phyloP scores from a whole-genome alignment of 495 filamentous ascomycete genomes.

The Neurospora sp. region DNA sequence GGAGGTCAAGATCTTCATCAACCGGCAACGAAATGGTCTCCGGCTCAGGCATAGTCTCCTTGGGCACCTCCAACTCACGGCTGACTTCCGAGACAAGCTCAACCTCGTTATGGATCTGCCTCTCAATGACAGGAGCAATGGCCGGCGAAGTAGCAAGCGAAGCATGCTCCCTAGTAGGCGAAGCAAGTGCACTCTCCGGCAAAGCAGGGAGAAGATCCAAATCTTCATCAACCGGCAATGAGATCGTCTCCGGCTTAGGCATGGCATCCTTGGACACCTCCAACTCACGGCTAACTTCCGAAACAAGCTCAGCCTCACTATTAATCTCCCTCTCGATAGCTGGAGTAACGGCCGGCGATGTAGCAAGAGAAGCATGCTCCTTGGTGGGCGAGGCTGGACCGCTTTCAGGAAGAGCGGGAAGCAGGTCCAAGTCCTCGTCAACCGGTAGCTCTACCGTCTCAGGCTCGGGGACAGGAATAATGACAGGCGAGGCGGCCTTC shows the following conservation, averaged over 20 bases:
- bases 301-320: no score
- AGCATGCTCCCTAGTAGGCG: not conserved
- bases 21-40: not conserved
- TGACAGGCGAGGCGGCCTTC: not conserved
- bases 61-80: no score
- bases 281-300: not conserved
- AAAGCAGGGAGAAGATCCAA: not conserved
- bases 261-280: not conserved
- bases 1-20: not conserved
- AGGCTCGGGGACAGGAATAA: not conserved
- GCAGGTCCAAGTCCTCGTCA: not conserved
- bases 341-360: not conserved
- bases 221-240: not conserved
- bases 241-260: not conserved
- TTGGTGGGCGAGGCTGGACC: not conserved
- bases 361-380: not conserved
- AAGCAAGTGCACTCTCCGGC: not conserved
- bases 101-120: no score
- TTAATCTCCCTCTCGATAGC: not conserved
- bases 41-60: no score
- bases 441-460: not conserved
- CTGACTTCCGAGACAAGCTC: no score
- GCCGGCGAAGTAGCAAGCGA: not conserved
- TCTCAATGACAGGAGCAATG: no score
- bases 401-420: constrained; percentile 2